Base-by-base conservation (phyloP, 2,329 filamentous ascomycete species). In the Colletotrichum sp. region DNA sequence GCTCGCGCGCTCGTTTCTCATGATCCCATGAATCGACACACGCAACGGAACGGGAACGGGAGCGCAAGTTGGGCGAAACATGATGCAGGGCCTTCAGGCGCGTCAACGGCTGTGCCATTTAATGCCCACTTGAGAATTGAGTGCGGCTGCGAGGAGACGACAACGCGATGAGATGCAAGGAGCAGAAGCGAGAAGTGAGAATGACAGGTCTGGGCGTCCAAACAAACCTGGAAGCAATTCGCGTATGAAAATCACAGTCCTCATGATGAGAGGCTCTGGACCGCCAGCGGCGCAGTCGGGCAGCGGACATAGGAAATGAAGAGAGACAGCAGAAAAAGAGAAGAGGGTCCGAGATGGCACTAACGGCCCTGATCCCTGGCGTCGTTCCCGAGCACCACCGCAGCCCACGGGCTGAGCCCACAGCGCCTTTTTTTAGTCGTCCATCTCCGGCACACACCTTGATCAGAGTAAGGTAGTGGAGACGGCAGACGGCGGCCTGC, bases 181-280 rank as follows among this genome's bases (percentile, higher is more conserved):
- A 33, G 24, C 21, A 57, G 66, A 65, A 34, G 34, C 24, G 54
- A 63, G 27, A 11, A 11, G 24, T 55, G 8, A 38, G 27, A 36
- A 27, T 73, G 70, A 66, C 70, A 73, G 70, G 70, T 73, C 66
- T 73, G 61, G 70, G 67, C 66, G 66, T 73, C 66, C 67, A 61
- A 73, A 55, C 29, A 55, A 69, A 21, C 43, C 31, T 51, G 29
- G n/a, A 47, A 55, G n/a, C 31, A 66, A 18, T 18, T 47, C 11
- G n/a, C 34, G 27, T 21, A n/a, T 15, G 24, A 33, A 29, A 12
- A 31, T 51, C 31, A 51, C 51, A 55, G 31, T 34, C 11, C 62
- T 47, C 33, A 38, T 29, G 16, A 9, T 47, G 66, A 73, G 66
- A 73, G 70, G 33, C 66, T 69, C 24, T n/a, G 34, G 6, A 16